Evolutionary conservation across 1,139 yeast genomes (phyloP).

Genomic region (Scheffersomyces illinoinensis): DNA sequence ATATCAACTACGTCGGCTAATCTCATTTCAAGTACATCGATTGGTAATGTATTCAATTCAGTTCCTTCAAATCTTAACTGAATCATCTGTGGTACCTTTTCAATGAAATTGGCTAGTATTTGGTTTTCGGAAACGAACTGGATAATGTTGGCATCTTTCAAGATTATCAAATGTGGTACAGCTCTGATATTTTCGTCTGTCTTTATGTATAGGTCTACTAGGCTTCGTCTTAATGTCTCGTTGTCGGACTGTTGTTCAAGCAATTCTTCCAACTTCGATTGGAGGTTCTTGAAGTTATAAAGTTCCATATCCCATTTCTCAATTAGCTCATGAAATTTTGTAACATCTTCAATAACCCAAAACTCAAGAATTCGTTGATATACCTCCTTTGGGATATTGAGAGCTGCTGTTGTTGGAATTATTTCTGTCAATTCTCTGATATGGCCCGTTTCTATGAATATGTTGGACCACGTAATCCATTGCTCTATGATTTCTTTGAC

Average conservation of each 20-base stretch:
- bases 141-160: slow-evolving; percentile 58
- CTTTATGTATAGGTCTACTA: slow-evolving; percentile 58
- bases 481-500: slow-evolving; percentile 41
- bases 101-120: slow-evolving; percentile 51
- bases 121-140: slow-evolving; percentile 63
- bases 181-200: slow-evolving; percentile 64
- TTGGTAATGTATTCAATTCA: slow-evolving; percentile 38
- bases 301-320: slow-evolving; percentile 60
- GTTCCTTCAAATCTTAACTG: slow-evolving; percentile 39
- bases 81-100: slow-evolving; percentile 54
- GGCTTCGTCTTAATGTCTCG: slow-evolving; percentile 41
- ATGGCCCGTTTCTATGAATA: slow-evolving; percentile 53
- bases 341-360: slow-evolving; percentile 43
- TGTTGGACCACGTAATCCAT: slow-evolving; percentile 70
- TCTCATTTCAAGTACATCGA: slow-evolving; percentile 39
- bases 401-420: slow-evolving; percentile 49
- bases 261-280: slow-evolving; percentile 47
- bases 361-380: slow-evolving; percentile 56
- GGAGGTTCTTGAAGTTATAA: slow-evolving; percentile 50
- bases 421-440: slow-evolving; percentile 47
- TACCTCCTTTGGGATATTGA: slow-evolving; percentile 33
- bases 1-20: slow-evolving; percentile 52
- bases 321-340: slow-evolving; percentile 42
- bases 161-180: slow-evolving; percentile 56
- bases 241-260: slow-evolving; percentile 24